Conservation (phyloP, 352 stramenopile species). For the Pythium scleroteichum region DNA sequence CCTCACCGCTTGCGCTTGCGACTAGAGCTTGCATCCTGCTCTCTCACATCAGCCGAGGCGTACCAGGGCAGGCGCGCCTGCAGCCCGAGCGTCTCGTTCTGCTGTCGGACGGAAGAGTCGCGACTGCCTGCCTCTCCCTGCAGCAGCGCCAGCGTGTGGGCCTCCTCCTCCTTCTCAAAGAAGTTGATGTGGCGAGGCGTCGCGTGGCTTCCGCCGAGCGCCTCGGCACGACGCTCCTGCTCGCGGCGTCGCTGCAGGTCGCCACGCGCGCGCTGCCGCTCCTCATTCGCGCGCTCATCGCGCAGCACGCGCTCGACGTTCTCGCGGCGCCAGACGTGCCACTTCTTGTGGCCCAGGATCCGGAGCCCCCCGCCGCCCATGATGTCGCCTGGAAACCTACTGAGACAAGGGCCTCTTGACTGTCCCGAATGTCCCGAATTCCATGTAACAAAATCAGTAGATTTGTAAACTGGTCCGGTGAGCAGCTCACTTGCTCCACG, state of each 20-base stretch:
- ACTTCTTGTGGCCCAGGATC: constrained; percentile 62
- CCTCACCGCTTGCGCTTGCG: constrained; percentile 22
- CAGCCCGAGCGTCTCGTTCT: constrained; percentile 18
- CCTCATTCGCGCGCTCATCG: constrained; percentile 54
- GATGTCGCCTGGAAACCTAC: constrained; percentile 4
- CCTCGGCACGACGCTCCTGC: constrained; percentile 26
- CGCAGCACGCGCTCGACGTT: constrained; percentile 78
- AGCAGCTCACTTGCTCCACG: background rate
- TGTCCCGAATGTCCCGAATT: constrained; percentile 1
- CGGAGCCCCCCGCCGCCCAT: constrained; percentile 36
- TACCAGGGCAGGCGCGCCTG: constrained; percentile 30
- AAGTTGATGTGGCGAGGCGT: constrained; percentile 29
- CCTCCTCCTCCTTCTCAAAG: constrained; percentile 29
- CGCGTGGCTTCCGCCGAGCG: constrained; percentile 3
- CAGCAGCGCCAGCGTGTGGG: constrained; percentile 28
- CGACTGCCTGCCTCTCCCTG: constrained; percentile 1
- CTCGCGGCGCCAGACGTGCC: constrained; percentile 84
- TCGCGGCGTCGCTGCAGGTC: constrained; percentile 14
- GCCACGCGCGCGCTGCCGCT: constrained; percentile 37
- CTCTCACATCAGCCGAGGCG: background rate
- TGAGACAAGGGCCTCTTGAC: constrained; percentile 2
- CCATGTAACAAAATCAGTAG: too few relatives aligned
- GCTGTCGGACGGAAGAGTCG: background rate
- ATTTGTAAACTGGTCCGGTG: background rate
- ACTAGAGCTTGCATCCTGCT: background rate